phyloP scores from a whole-genome alignment of 2,329 filamentous ascomycete genomes.

The Verticillium isaacii region DNA sequence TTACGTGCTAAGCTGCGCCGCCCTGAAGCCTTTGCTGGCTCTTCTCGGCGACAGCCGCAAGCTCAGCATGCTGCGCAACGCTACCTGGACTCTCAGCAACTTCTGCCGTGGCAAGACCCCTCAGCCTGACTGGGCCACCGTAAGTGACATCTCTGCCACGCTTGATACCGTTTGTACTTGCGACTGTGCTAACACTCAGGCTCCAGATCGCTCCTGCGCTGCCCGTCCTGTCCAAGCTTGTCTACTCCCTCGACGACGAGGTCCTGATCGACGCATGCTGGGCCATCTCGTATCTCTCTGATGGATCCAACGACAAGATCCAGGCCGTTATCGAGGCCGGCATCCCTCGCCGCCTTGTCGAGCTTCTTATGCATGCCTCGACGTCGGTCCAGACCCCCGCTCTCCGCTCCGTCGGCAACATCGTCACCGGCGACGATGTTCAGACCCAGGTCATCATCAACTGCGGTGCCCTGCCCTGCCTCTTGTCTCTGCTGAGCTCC shows the following conservation, averaged over 20 bases:
- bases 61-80: slow-evolving; percentile 97
- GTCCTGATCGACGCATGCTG: slow-evolving; percentile 98
- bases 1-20: slow-evolving; percentile 88
- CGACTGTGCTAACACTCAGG: neutral
- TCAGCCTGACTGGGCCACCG: slow-evolving; percentile 95
- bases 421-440: slow-evolving; percentile 96
- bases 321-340: slow-evolving; percentile 98
- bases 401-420: slow-evolving; percentile 95
- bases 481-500: slow-evolving; percentile 91
- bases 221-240: slow-evolving; percentile 91
- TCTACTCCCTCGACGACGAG: slow-evolving; percentile 97
- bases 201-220: slow-evolving; percentile 85
- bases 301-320: slow-evolving; percentile 98
- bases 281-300: slow-evolving; percentile 97
- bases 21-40: slow-evolving; percentile 82
- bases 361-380: slow-evolving; percentile 96
- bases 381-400: slow-evolving; percentile 98
- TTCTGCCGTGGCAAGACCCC: slow-evolving; percentile 99
- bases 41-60: slow-evolving; percentile 96
- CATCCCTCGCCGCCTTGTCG: slow-evolving; percentile 91
- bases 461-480: slow-evolving; percentile 85
- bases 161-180: neutral
- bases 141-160: slow-evolving; percentile 43
- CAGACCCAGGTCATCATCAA: slow-evolving; percentile 99
- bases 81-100: slow-evolving; percentile 98